Evolutionary conservation across 2,329 filamentous ascomycete genomes (phyloP), one percentile per base, ranked within the genome.

Genomic region (Hymenoscyphus repandus): DNA sequence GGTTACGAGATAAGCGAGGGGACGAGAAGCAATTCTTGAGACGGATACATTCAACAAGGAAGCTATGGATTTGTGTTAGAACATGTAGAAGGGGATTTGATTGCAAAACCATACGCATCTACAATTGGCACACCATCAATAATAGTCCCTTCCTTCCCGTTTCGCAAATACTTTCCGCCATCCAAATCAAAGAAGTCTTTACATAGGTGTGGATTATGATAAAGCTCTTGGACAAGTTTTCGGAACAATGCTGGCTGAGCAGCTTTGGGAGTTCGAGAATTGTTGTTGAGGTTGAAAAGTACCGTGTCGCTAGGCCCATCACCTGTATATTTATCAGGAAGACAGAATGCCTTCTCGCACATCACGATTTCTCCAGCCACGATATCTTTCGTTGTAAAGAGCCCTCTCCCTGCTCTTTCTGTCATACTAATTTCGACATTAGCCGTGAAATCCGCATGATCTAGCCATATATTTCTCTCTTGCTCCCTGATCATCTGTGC

Each of bases 1-100:
- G 51, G n/a, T 40, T n/a, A 6, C 41, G 40, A 6, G 56, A 56
- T 30, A 53, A 34, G 1, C 38, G 50, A 9, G 52, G 55, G 22
- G 42, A 42, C 30, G 49, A 51, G 41, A 58, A 56, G 47, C 53
- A 51, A 41, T 58, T 58, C 36, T 46, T 51, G 10, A 58, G 47
- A 10, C 56, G 45, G 37, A 56, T 58, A 2, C 53, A 51, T 50
- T 58, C 56, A 5, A 50, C 40, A 1, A 56, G 47, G 27, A 58
- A 56, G 6, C 53, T 57, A 22, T 31, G 22, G 22, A 18, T 38
- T 7, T 31, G 6, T n/a, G 12, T 20, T 43, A 40, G 45, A 6
- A 10, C 11, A 4, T 37, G 13, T 32, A 6, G 6, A 6, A 7
- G 7, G 12, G 12, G 27, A n/a, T 13, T 33, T 13, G 15, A 18